A percentile compares a stretch with the other conserved stretches of the same genome.
Conservation (phyloP, 805 yeast species). For the Candida andamanensis region DNA sequence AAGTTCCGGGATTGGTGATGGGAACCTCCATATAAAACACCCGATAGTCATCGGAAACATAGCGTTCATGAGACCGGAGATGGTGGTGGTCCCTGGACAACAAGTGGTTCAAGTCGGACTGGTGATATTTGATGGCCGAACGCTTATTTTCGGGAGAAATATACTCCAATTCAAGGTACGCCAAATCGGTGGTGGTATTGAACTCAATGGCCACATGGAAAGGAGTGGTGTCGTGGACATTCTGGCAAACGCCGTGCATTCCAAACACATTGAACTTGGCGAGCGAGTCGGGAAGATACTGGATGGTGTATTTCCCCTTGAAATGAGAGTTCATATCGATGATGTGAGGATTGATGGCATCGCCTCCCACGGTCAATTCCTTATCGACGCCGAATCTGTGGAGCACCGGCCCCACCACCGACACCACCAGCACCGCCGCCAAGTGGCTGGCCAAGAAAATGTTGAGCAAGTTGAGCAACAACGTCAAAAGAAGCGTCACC, state of each 20-base stretch:
- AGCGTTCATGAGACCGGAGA: constrained; percentile 14
- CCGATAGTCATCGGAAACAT: constrained; percentile 25
- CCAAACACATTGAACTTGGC: constrained; percentile 76
- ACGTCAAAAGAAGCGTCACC: constrained; percentile 46
- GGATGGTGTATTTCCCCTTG: constrained; percentile 80
- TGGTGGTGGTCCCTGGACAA: constrained; percentile 26
- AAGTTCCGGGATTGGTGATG: constrained; percentile 66
- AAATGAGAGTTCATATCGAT: constrained; percentile 59
- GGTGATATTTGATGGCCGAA: constrained; percentile 48
- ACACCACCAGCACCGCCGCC: constrained; percentile 42
- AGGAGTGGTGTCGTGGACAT: constrained; percentile 2
- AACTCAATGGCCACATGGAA: constrained; percentile 62
- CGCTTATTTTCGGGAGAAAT: constrained; percentile 51
- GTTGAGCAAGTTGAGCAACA: constrained; percentile 44
- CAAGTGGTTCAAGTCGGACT: constrained; percentile 46
- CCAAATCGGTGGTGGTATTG: constrained; percentile 74
- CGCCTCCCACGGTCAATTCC: constrained; percentile 52
- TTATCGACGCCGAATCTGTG: constrained; percentile 33
- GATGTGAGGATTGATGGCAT: constrained; percentile 32
- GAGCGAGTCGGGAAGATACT: constrained; percentile 86
- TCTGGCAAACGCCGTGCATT: constrained; percentile 51
- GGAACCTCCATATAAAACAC: constrained; percentile 64
- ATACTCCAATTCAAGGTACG: constrained; percentile 58
- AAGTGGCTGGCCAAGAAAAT: constrained; percentile 49
- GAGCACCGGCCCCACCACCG: constrained; percentile 38